Conservation (phyloP, 2,329 filamentous ascomycete genomes). For the Ambrosiella xylebori region DNA sequence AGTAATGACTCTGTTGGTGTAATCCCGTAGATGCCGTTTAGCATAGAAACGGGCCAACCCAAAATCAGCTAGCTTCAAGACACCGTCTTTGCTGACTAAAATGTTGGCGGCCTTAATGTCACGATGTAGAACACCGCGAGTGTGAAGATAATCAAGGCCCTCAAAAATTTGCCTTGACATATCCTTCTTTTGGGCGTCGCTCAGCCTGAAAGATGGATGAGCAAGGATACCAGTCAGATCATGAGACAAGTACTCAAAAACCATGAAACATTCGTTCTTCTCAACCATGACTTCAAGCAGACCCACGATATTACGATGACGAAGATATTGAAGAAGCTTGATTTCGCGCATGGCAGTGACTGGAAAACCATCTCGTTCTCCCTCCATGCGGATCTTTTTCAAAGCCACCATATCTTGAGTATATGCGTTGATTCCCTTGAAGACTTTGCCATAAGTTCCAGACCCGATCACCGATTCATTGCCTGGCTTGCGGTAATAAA, state of each 20-base stretch:
- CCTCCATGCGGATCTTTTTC: slow-evolving; percentile 87
- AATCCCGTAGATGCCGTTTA: slow-evolving; percentile 78
- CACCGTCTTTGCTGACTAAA: slow-evolving; percentile 72
- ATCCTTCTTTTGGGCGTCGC: slow-evolving; percentile 77
- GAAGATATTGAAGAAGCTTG: slow-evolving; percentile 74
- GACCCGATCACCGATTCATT: slow-evolving; percentile 94
- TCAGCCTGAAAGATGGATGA: slow-evolving; percentile 77
- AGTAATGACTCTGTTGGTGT: slow-evolving; percentile 96
- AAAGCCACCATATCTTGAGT: slow-evolving; percentile 68
- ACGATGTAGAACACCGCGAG: slow-evolving; percentile 80
- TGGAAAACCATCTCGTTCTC: slow-evolving; percentile 77
- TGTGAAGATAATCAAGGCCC: slow-evolving; percentile 83
- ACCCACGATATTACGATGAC: slow-evolving; percentile 66
- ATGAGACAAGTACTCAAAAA: slow-evolving; percentile 94
- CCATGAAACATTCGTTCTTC: slow-evolving; percentile 98
- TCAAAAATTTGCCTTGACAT: slow-evolving; percentile 85
- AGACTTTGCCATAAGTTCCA: slow-evolving; percentile 89
- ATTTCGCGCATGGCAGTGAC: slow-evolving; percentile 85
- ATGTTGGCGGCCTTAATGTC: slow-evolving; percentile 99
- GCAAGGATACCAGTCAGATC: slow-evolving; percentile 90
- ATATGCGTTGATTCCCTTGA: slow-evolving; percentile 87
- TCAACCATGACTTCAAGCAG: slow-evolving; percentile 94
- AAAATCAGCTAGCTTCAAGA: slow-evolving; percentile 89
- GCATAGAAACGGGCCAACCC: slow-evolving; percentile 91
- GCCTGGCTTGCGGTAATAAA: slow-evolving; percentile 90